phyloP scores from a whole-genome alignment of 2,329 filamentous ascomycete species.

The Monosporascus sp. region DNA sequence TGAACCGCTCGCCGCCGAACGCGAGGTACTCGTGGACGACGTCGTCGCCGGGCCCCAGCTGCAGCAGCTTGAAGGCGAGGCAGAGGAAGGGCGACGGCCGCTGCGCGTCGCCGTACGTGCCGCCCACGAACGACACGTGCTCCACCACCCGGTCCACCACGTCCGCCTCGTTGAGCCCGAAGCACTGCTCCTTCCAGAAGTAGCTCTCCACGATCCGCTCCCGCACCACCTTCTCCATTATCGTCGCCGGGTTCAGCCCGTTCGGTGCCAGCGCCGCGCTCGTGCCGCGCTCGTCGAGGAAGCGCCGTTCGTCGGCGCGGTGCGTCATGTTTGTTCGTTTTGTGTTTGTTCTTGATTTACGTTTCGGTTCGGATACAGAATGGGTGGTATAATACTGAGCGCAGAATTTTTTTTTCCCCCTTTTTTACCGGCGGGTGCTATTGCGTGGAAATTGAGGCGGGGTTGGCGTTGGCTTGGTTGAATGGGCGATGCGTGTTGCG shows the following conservation, averaged over 20 bases:
- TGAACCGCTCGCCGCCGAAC: constrained; percentile 70
- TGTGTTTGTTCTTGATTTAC: too few species aligned
- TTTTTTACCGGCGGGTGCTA: too few species aligned
- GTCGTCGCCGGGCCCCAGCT: constrained; percentile 74
- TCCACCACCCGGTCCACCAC: constrained; percentile 87
- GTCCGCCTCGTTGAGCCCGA: constrained; percentile 79
- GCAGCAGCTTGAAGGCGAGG: constrained; percentile 88
- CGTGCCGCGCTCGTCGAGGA: constrained; percentile 89
- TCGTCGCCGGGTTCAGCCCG: constrained; percentile 88
- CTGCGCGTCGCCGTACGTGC: constrained; percentile 78
- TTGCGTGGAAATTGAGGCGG: too few species aligned
- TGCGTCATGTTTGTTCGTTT: constrained; percentile 31
- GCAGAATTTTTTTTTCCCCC: too few species aligned
- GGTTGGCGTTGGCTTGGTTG: too few species aligned
- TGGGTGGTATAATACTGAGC: too few species aligned
- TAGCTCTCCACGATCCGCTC: constrained; percentile 94
- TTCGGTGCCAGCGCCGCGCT: constrained; percentile 69
- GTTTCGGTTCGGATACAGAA: too few species aligned
- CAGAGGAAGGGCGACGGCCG: constrained; percentile 91
- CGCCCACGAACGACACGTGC: constrained; percentile 75
- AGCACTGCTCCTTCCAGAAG: constrained; percentile 99
- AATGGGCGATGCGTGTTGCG: too few species aligned
- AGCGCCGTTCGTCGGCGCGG: constrained; percentile 72
- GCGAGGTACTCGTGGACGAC: constrained; percentile 76
- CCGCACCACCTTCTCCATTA: constrained; percentile 91